These are phyloP conservation scores for Brassica hybrid DNA, from an alignment of 441 rosid species.

Conservation along the genomic window DNA sequence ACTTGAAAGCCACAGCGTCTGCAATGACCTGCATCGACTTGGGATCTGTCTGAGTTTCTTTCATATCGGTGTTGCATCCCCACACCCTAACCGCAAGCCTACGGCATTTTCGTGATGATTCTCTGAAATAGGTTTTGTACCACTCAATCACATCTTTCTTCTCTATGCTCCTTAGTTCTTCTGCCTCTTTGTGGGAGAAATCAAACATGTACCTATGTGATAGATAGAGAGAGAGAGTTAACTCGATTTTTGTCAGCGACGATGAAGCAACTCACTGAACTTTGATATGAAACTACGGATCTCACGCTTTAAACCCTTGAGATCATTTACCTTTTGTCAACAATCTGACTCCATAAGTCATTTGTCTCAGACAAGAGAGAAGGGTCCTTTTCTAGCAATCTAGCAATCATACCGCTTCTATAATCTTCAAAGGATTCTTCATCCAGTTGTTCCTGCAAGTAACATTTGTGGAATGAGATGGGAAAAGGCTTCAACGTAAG, in stretches of 20 bases:
- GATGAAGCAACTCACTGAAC: neutral
- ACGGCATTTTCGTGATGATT: constrained; percentile 74
- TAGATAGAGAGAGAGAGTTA: neutral
- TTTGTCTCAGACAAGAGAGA: constrained; percentile 80
- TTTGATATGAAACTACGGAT: neutral
- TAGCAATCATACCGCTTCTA: constrained; percentile 78
- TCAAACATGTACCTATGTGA: constrained; percentile 82
- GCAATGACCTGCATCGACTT: constrained; percentile 51
- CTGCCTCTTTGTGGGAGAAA: constrained; percentile 74
- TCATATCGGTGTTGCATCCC: constrained; percentile 80
- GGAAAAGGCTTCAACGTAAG: neutral
- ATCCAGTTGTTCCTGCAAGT: constrained; percentile 74
- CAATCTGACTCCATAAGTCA: constrained; percentile 87
- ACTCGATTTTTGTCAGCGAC: constrained; percentile 24
- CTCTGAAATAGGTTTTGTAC: constrained; percentile 74
- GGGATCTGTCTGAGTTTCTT: constrained; percentile 49
- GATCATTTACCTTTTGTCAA: constrained; percentile 78
- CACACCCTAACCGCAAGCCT: constrained; percentile 83
- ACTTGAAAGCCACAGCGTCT: constrained; percentile 64
- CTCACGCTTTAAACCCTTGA: neutral
- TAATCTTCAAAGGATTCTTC: constrained; percentile 78
- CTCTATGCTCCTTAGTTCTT: constrained; percentile 60
- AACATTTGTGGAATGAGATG: neutral
- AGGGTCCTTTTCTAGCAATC: constrained; percentile 89
- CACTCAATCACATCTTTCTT: constrained; percentile 72